Conservation (phyloP, 164 flowering plant species). For the Protea cynaroides region DNA sequence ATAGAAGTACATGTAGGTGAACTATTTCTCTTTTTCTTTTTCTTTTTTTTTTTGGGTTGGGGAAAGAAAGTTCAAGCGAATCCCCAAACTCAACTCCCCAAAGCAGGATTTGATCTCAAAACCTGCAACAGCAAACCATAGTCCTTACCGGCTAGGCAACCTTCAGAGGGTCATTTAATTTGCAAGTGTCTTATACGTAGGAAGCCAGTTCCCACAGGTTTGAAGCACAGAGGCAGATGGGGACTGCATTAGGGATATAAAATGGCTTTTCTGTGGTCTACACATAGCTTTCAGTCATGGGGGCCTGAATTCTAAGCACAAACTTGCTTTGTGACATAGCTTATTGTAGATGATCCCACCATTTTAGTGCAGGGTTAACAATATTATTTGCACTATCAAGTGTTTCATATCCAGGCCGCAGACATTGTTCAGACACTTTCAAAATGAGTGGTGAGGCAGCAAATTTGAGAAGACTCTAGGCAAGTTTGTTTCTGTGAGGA, state of each 20-base stretch:
- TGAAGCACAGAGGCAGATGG: slow-evolving; percentile 94
- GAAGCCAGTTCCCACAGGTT: slow-evolving; percentile 84
- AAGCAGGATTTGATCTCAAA: too few relatives aligned
- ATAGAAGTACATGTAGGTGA: too few relatives aligned
- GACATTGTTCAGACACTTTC: slow-evolving; percentile 95
- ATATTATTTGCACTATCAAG: slow-evolving; percentile 57
- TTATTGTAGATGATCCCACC: slow-evolving; percentile 99
- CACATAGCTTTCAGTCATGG: slow-evolving; percentile 83
- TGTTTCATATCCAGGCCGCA: slow-evolving; percentile 81
- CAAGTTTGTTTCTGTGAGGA: slow-evolving; percentile 64
- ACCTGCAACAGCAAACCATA: too few relatives aligned
- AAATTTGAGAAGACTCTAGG: slow-evolving; percentile 56
- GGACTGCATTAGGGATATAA: slow-evolving; percentile 87
- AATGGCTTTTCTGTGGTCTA: slow-evolving; percentile 97
- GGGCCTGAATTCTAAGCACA: slow-evolving; percentile 92
- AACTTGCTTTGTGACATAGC: slow-evolving; percentile 98
- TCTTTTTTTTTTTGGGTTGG: too few relatives aligned
- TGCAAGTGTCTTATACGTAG: slow-evolving; percentile 65
- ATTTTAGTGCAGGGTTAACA: slow-evolving; percentile 42
- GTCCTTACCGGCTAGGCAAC: too few relatives aligned
- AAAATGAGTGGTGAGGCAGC: slow-evolving; percentile 87
- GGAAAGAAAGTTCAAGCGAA: too few relatives aligned
- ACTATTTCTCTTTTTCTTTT: too few relatives aligned
- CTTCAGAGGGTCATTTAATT: too few relatives aligned
- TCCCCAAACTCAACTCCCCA: too few relatives aligned